These are phyloP conservation scores for Jaapia argillacea DNA, from an alignment of 768 basidiomycete species.

Conservation along the genomic window DNA sequence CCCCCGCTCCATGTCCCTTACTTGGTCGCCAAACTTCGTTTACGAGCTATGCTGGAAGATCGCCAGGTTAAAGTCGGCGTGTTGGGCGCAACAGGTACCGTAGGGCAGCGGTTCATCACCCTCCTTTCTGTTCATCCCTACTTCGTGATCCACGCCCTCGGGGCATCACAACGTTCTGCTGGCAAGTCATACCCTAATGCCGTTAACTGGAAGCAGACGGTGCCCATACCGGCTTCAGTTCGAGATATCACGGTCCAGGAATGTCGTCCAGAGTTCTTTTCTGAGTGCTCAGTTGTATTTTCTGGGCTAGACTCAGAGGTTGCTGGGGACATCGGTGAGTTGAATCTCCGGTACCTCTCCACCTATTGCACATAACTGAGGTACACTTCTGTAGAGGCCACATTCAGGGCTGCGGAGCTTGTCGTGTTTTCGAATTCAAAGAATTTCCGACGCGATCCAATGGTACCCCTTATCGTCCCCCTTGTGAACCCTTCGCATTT, in stretches of 20 bases:
- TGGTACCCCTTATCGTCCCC: conserved; percentile 92
- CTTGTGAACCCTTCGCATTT: conserved; percentile 88
- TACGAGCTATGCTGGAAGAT: conserved; percentile 7
- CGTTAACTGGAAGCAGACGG: conserved; percentile 81
- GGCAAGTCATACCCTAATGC: conserved; percentile 71
- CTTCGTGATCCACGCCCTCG: conserved; percentile 80
- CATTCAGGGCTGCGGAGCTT: conserved; percentile 80
- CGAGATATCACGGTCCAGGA: conserved; percentile 58
- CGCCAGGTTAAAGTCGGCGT: conserved; percentile 51
- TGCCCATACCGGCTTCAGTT: conserved; percentile 60
- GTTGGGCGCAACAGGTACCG: conserved; percentile 86
- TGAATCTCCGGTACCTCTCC: neutral
- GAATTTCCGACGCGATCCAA: conserved; percentile 86
- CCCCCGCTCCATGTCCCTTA: too few species aligned
- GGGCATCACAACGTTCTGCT: conserved; percentile 82
- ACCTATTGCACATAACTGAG: neutral
- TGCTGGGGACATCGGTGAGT: conserved; percentile 88
- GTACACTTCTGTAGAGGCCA: conserved; percentile 60
- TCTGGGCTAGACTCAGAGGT: conserved; percentile 94
- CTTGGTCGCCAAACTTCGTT: too few species aligned
- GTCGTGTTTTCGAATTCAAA: conserved; percentile 97
- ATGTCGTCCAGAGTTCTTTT: conserved; percentile 71
- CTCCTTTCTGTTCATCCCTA: conserved; percentile 84
- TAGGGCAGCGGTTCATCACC: conserved; percentile 91
- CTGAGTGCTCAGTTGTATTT: conserved; percentile 80